These are phyloP conservation scores for Leccinum uliginosum DNA, from an alignment of 768 basidiomycete genomes.

Conservation along the genomic window DNA sequence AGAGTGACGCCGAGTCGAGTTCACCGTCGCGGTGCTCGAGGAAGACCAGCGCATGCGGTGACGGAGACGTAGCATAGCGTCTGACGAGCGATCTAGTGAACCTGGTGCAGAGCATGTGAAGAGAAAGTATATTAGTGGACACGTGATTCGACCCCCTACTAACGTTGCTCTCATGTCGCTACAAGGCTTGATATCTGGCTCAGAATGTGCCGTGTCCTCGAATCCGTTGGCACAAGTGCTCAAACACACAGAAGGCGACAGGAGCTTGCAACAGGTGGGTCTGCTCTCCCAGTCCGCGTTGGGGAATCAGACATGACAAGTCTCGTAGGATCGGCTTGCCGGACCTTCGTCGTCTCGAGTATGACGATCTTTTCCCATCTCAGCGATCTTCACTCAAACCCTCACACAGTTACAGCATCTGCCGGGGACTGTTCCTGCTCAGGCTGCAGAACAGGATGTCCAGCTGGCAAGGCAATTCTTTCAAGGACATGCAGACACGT, in stretches of 20 bases:
- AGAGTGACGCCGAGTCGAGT: slow-evolving; percentile 81
- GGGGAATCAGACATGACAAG: not conserved
- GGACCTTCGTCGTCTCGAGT: slow-evolving; percentile 73
- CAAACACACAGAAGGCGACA: slow-evolving; percentile 86
- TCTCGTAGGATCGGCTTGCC: slow-evolving; percentile 61
- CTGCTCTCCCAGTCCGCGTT: not conserved
- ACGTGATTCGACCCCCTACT: slow-evolving; percentile 20
- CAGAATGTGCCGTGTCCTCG: slow-evolving; percentile 79
- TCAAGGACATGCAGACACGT: slow-evolving; percentile 37
- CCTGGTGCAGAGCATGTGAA: slow-evolving; percentile 18
- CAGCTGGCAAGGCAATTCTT: slow-evolving; percentile 81
- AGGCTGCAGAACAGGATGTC: slow-evolving; percentile 60
- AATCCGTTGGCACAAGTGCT: slow-evolving; percentile 89
- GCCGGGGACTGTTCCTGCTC: slow-evolving; percentile 49
- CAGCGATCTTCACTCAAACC: not conserved
- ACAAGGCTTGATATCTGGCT: slow-evolving; percentile 77
- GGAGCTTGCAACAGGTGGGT: slow-evolving; percentile 79
- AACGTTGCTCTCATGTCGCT: slow-evolving; percentile 48
- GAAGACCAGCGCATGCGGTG: slow-evolving; percentile 80
- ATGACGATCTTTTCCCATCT: slow-evolving; percentile 15
- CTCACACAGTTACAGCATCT: slow-evolving; percentile 65
- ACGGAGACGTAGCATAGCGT: slow-evolving; percentile 54
- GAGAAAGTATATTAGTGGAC: not conserved
- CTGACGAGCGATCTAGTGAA: slow-evolving; percentile 31
- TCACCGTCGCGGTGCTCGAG: slow-evolving; percentile 82